Evolutionary conservation across 257 asterid species (phyloP), one percentile per base, ranked within the genome.

Genomic region (Thymus mandschuricus): DNA sequence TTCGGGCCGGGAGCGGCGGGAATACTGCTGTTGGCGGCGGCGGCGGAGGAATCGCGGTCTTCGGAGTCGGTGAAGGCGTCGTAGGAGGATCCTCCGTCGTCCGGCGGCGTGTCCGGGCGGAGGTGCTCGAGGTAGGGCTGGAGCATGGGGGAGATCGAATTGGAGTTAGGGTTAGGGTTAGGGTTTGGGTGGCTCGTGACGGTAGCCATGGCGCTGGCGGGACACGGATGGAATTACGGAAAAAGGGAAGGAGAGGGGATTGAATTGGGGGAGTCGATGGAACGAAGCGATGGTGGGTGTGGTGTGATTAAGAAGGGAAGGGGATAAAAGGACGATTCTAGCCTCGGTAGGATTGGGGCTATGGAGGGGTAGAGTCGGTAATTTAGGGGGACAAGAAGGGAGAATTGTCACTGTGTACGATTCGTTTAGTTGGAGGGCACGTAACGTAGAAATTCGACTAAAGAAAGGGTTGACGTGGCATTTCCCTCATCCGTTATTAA

Each of bases 121-220:
- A 66, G 56, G 13, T 86, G 88, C 8, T 86, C 88, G 38, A 83
- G 85, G 79, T 81, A 81, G 9, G 86, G 91, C 49, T 86, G 88
- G 50, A 86, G 83, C 85, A 83, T 76, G 48, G 86, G 86, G 60
- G 89, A 80, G 52, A 80, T 69, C 64, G 73, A 78, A 76, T 70
- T 73, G 51, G 86, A 77, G 59, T 72, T 68, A 0, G 82, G 76
- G 69, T 72, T 68, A 0, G 82, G 76, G 69, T 55, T 75, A 40
- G 86, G 81, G 79, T 84, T 78, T 52, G 80, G 78, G 8, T 70
- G 83, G 75, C 77, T 51, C 13, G 86, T 75, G 43, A 78, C 35
- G n/a, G 90, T 63, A 15, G 87, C 86, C 90, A 85, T 85, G 75
- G 77, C 43, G 57, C 54, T 21, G 61, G 75, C 65, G 50, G 68